Percentiles rank a stretch among this genome's conserved stretches.
phyloP scores from a whole-genome alignment of 768 basidiomycete genomes.

The Dendrothele bispora region DNA sequence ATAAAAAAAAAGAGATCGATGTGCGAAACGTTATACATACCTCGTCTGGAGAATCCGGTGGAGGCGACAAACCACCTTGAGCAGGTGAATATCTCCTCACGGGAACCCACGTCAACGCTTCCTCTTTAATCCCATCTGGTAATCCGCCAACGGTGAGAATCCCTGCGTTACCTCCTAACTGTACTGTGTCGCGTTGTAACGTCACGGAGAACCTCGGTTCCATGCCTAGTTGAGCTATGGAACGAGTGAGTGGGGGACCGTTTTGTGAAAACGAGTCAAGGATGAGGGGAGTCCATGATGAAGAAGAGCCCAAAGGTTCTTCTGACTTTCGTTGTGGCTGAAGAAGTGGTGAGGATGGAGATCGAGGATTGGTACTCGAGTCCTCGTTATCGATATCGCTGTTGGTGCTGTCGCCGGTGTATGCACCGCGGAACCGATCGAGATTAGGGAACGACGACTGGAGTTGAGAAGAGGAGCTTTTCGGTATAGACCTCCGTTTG shows the following conservation, averaged over 20 bases:
- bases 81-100: constrained; percentile 52
- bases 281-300: constrained; percentile 23
- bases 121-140: constrained; percentile 46
- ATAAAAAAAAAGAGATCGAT: not conserved
- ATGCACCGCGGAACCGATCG: too few species aligned
- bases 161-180: constrained; percentile 69
- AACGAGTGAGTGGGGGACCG: constrained; percentile 45
- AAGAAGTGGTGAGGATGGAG: not conserved
- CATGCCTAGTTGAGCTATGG: not conserved
- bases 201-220: constrained; percentile 55
- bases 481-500: too few species aligned
- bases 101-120: constrained; percentile 63
- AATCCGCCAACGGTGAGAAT: constrained; percentile 66
- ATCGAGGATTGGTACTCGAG: too few species aligned
- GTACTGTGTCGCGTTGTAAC: constrained; percentile 67
- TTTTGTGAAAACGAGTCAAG: constrained; percentile 41
- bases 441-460: too few species aligned
- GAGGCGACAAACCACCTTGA: constrained; percentile 56
- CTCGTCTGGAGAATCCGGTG: constrained; percentile 59
- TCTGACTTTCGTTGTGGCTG: not conserved
- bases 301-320: not conserved
- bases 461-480: too few species aligned
- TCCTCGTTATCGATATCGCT: too few species aligned
- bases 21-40: constrained; percentile 33
- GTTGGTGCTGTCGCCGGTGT: too few species aligned